Conservation (phyloP, 2,329 filamentous ascomycete species). For the Trichoderma sp. region DNA sequence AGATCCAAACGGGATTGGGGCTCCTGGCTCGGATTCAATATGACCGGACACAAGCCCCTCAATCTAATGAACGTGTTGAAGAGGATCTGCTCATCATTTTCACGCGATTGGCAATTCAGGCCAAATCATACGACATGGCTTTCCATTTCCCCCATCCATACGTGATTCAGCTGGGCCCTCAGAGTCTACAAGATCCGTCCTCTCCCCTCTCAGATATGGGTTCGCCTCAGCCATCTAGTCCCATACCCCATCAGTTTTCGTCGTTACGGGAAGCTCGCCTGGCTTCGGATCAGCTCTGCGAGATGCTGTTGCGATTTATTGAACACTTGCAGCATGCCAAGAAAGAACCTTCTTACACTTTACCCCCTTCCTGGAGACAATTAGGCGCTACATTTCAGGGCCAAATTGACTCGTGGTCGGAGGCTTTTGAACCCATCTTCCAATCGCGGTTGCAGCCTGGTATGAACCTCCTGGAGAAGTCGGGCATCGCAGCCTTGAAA, state of each 20-base stretch:
- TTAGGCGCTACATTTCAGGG: slow-evolving; percentile 47
- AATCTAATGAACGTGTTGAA: slow-evolving; percentile 47
- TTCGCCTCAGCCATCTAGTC: slow-evolving; percentile 37
- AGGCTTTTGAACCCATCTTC: slow-evolving; percentile 55
- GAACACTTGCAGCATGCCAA: slow-evolving; percentile 50
- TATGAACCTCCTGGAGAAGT: slow-evolving; percentile 54
- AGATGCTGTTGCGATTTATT: slow-evolving; percentile 56
- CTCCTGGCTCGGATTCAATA: slow-evolving; percentile 50
- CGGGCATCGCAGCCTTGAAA: slow-evolving; percentile 58
- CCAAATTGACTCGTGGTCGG: slow-evolving; percentile 53
- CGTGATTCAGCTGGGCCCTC: slow-evolving; percentile 47
- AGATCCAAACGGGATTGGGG: slow-evolving; percentile 57
- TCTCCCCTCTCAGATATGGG: slow-evolving; percentile 41
- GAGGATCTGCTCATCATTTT: slow-evolving; percentile 62
- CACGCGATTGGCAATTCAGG: slow-evolving; percentile 60
- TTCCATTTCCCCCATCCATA: slow-evolving; percentile 63
- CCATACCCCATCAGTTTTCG: slow-evolving; percentile 38
- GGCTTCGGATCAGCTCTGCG: slow-evolving; percentile 55
- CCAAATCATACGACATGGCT: slow-evolving; percentile 66
- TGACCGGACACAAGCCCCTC: slow-evolving; percentile 15
- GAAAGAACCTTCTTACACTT: slow-evolving; percentile 50
- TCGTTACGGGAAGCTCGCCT: slow-evolving; percentile 53
- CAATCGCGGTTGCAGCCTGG: slow-evolving; percentile 46
- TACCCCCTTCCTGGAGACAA: slow-evolving; percentile 47
- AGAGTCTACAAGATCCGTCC: slow-evolving; percentile 28